Base-by-base conservation (phyloP, 352 stramenopile species). In the Phytopythium montanum region DNA sequence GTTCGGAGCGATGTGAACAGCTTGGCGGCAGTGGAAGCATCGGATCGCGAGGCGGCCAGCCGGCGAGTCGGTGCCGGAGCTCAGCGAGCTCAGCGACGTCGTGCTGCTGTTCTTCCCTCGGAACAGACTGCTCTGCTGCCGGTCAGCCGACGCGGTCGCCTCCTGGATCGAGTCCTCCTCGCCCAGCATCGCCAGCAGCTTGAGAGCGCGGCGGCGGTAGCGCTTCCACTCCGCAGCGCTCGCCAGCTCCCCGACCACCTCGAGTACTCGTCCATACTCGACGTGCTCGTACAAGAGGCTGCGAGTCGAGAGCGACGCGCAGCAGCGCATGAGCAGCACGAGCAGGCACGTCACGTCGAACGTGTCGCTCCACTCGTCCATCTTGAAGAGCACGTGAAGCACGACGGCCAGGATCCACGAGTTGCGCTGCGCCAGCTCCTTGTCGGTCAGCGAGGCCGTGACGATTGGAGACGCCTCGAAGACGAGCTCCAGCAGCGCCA, bases 21-120 rank as follows among this genome's bases (percentile, higher is more conserved):
- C 59, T 59, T 88, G 68, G 1, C 68, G 73, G 61, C 81, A 91
- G 57, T 87, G 73, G 18, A 81, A 69, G 42, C 81, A 91, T 14
- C 79, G 77, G 14, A 82, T 68, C 0, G 70, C 53, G 28, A 42
- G 21, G 41, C 65, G 65, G 6, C n/a, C 25, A 36, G 21, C 18
- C 13, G 23, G 56, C 31, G 45, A 34, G 21, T 56, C 33, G 12
- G 51, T 10, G 12, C n/a, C 36, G 3, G 51, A 56, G 29, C 19
- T 21, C 31, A 56, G 21, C 0, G 51, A 56, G 33, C 33, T 56
- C 31, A 44, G 13, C 3, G 51, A 56, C 33, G 51, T 10, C 12
- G 33, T 29, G 50, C 59, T 34, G 50, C 41, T 38, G 36, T 46
- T 55, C 45, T 52, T 54, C 34, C 23, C 19, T 12, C 25, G 19